These are phyloP conservation scores for Sechiopsis laciniata DNA, from an alignment of 306 rosid species.

Conservation along the genomic window DNA sequence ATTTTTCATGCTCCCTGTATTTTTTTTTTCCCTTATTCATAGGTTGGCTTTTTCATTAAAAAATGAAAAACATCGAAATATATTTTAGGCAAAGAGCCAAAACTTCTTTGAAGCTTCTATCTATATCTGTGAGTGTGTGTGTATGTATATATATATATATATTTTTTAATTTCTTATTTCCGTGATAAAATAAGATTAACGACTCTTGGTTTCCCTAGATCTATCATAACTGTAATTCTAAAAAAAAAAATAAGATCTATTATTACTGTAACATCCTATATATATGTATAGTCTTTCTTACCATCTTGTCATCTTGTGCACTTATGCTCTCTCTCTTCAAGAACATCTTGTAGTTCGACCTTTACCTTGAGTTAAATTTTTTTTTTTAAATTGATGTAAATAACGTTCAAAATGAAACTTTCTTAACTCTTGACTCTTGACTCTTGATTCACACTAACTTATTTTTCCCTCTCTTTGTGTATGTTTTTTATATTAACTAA, in stretches of 20 bases:
- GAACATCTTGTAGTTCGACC: neutral
- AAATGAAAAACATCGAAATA: neutral
- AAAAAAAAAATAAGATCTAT: too few species aligned
- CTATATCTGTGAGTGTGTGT: too few species aligned
- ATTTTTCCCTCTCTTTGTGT: neutral
- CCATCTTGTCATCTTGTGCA: neutral
- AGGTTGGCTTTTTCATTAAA: neutral
- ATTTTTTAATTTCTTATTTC: neutral
- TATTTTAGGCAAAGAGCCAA: neutral
- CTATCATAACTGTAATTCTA: neutral
- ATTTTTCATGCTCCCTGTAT: neutral
- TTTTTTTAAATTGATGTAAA: neutral
- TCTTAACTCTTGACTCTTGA: neutral
- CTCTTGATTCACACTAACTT: neutral
- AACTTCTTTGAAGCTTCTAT: neutral
- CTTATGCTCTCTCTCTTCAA: neutral
- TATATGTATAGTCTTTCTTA: neutral
- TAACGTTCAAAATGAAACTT: neutral
- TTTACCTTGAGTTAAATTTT: neutral
- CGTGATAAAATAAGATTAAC: neutral
- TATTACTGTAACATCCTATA: too few species aligned
- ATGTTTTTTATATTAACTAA: neutral
- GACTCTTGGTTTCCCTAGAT: conserved; percentile 4
- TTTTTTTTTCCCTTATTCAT: neutral
- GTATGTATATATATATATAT: too few species aligned